Evolutionary conservation across 2,329 filamentous ascomycete species (phyloP).

Genomic region (Dactylellina cionopaga): DNA sequence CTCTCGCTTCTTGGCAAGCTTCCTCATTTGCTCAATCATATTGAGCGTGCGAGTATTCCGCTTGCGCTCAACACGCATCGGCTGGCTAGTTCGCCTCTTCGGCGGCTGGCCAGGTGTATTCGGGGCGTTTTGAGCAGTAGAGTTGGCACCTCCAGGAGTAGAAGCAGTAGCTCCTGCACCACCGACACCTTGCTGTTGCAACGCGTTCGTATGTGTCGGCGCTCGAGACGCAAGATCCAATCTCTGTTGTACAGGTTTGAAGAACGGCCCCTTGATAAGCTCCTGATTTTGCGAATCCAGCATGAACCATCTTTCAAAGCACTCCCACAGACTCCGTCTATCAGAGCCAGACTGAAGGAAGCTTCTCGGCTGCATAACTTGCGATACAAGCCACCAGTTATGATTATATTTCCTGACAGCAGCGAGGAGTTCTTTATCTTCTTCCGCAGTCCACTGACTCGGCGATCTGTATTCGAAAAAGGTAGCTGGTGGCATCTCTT

Average conservation of each 20-base stretch:
- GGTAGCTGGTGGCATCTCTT: constrained; percentile 88
- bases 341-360: constrained; percentile 85
- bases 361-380: constrained; percentile 77
- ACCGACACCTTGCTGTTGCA: constrained; percentile 66
- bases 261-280: constrained; percentile 95
- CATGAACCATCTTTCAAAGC: constrained; percentile 95
- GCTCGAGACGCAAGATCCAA: constrained; percentile 67
- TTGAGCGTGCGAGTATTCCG: constrained; percentile 86
- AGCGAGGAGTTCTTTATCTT: constrained; percentile 87
- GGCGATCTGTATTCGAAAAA: constrained; percentile 89
- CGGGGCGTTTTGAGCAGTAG: constrained; percentile 63
- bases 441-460: constrained; percentile 89
- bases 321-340: constrained; percentile 95
- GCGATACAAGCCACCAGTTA: constrained; percentile 96
- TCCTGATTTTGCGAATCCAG: constrained; percentile 90
- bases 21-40: constrained; percentile 93
- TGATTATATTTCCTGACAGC: constrained; percentile 93
- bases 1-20: constrained; percentile 93
- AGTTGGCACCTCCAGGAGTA: constrained; percentile 67
- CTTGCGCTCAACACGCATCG: constrained; percentile 84
- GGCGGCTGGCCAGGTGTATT: constrained; percentile 60
- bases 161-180: constrained; percentile 1
- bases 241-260: constrained; percentile 76
- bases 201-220: constrained; percentile 68
- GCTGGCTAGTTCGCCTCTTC: constrained; percentile 76